phyloP scores from a whole-genome alignment of 2,329 filamentous ascomycete genomes.

The Aspergillus terreus region DNA sequence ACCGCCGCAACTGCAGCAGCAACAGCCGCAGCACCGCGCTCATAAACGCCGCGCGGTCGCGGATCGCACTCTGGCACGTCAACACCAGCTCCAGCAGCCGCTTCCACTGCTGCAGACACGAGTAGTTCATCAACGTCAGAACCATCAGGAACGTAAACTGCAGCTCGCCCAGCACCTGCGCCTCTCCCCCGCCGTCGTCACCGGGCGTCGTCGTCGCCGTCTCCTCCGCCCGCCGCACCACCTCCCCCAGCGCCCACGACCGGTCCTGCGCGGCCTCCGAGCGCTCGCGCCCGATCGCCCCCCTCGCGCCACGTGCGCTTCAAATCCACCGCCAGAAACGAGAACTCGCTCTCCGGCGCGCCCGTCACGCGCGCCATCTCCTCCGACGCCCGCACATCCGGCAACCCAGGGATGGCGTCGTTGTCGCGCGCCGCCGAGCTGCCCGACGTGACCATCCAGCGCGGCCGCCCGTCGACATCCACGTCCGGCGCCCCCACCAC shows the following conservation, averaged over 20 bases:
- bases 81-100: conserved; percentile 54
- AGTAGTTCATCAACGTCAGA: conserved; percentile 62
- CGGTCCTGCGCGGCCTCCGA: conserved; percentile 61
- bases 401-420: conserved; percentile 59
- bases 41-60: conserved; percentile 49
- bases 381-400: conserved; percentile 12
- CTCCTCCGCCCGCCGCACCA: conserved; percentile 41
- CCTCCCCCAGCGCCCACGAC: conserved; percentile 57
- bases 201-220: conserved; percentile 11
- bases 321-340: conserved; percentile 57
- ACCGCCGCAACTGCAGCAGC: conserved; percentile 52
- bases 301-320: conserved; percentile 61
- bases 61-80: conserved; percentile 53
- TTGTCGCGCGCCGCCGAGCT: conserved; percentile 55
- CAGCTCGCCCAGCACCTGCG: conserved; percentile 53
- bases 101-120: conserved; percentile 65
- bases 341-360: conserved; percentile 44
- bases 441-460: conserved; percentile 56
- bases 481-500: conserved; percentile 43
- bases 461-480: conserved; percentile 38
- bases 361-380: conserved; percentile 20
- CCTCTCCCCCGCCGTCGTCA: conserved; percentile 32
- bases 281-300: conserved; percentile 58
- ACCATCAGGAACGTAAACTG: conserved; percentile 63
- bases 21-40: conserved; percentile 49